Evolutionary conservation across 108 stramenopile genomes (phyloP), one percentile per base, ranked within the genome.

Genomic region (Nitzschia putrida): DNA sequence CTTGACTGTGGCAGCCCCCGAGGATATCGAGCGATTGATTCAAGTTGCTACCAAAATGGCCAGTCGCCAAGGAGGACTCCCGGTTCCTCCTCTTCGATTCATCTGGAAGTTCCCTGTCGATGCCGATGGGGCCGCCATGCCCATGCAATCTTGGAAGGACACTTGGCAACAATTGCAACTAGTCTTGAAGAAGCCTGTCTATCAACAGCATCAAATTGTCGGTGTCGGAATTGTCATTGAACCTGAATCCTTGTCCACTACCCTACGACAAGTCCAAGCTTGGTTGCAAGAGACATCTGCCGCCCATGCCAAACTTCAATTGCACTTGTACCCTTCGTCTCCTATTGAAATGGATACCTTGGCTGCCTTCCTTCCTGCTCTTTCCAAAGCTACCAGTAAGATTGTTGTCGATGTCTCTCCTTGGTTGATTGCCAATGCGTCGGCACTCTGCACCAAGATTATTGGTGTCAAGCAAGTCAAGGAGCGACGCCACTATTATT

Each of bases 361-460:
- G 29, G 29, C 29, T 34, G 29, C 29, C 29, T 34, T 34, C 4
- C 29, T 34, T 34, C 29, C 53, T 34, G 29, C 29, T 4, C 29
- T 34, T 1, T 34, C 29, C 29, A 34, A 34, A 34, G 29, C 29
- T 34, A 34, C 29, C 29, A 34, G 29, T 14, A 49, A 49, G 6
- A 42, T 78, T 24, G 66, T 66, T 10, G 55, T 75, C 13, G 81
- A 82, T 66, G 72, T 74, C 2, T 79, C 73, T 63, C 53, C 54
- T 49, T 16, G 53, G 25, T 50, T 83, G 45, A 52, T 83, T 39
- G 25, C 64, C 12, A 54, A 73, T 61, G 78, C 78, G 13, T 74
- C 68, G 7, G 77, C 82, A 3, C 53, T 83, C 18, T 83, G 82
- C 44, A 65, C 77, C 42, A 73, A 78, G 8, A 74, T 83, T 58